Percentiles rank a stretch among this genome's conserved stretches.
phyloP scores from a whole-genome alignment of 768 basidiomycete species.

The Leccinellum rugosiceps region DNA sequence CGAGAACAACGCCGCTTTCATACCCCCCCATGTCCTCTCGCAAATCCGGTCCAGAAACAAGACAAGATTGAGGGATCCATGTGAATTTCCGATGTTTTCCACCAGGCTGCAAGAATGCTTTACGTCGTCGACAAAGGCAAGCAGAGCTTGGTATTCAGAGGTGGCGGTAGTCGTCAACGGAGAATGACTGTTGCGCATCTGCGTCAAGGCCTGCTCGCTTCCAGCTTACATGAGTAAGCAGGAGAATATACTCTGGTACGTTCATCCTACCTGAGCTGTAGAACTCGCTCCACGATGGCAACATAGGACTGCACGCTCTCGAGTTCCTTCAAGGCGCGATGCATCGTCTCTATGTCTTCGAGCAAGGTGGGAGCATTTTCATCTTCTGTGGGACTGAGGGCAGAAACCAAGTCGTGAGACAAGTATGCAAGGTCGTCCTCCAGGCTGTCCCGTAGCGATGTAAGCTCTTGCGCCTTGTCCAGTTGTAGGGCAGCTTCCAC shows the following conservation, averaged over 20 bases:
- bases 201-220: slow-evolving; percentile 58
- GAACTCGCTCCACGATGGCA: slow-evolving; percentile 63
- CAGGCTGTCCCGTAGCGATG: slow-evolving; percentile 71
- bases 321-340: slow-evolving; percentile 73
- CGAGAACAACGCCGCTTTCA: slow-evolving; percentile 64
- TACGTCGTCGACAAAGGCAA: slow-evolving; percentile 56
- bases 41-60: slow-evolving; percentile 59
- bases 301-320: slow-evolving; percentile 75
- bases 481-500: slow-evolving; percentile 47
- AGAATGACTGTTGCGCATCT: slow-evolving; percentile 40
- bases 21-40: slow-evolving; percentile 72
- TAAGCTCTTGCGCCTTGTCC: slow-evolving; percentile 66
- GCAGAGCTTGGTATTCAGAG: slow-evolving; percentile 57
- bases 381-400: slow-evolving; percentile 40
- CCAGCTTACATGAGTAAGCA: slow-evolving; percentile 7
- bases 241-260: neutral
- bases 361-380: slow-evolving; percentile 61
- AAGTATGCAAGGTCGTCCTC: slow-evolving; percentile 75
- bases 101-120: slow-evolving; percentile 41
- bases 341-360: slow-evolving; percentile 78
- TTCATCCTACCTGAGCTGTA: slow-evolving; percentile 63
- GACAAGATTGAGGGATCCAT: slow-evolving; percentile 57
- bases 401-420: slow-evolving; percentile 60
- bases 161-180: slow-evolving; percentile 47
- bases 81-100: slow-evolving; percentile 42